A percentile compares a stretch with the other conserved stretches of the same genome.
phyloP scores from a whole-genome alignment of 2,329 filamentous ascomycete species.

The Xylaria sp. region DNA sequence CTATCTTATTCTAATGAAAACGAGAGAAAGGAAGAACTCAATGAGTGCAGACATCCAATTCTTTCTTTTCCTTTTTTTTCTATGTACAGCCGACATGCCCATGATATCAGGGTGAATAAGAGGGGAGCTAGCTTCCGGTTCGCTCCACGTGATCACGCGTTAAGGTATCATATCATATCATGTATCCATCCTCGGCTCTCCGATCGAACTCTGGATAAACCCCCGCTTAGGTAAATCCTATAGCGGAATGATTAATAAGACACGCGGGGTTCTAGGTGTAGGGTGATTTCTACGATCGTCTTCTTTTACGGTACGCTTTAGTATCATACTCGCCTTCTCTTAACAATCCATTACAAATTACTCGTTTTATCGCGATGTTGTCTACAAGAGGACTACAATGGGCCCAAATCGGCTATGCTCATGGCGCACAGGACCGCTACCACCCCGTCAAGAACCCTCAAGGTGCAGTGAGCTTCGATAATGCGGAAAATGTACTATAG shows the following conservation, averaged over 20 bases:
- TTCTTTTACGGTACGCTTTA: neutral
- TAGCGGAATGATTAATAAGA: neutral
- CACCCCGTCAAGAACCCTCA: constrained; percentile 35
- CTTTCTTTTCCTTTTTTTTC: too few species aligned
- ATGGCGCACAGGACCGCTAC: constrained; percentile 36
- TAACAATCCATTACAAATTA: neutral
- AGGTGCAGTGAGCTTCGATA: constrained; percentile 35
- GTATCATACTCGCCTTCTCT: neutral
- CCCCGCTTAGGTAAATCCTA: neutral
- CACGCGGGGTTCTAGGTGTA: neutral
- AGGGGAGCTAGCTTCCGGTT: neutral
- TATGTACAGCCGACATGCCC: too few species aligned
- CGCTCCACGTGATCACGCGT: constrained; percentile 4
- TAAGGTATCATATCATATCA: neutral
- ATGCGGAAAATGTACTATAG: constrained; percentile 38
- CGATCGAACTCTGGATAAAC: neutral
- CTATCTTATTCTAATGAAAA: too few species aligned
- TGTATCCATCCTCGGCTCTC: neutral
- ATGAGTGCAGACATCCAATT: too few species aligned
- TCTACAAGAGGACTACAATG: constrained; percentile 38
- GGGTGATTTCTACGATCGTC: neutral
- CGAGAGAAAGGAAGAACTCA: too few species aligned
- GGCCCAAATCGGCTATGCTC: constrained; percentile 33
- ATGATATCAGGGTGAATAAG: neutral
- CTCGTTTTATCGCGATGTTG: constrained; percentile 28